Evolutionary conservation across 2,329 filamentous ascomycete genomes (phyloP).

Genomic region (Neoarthrinium moseri): DNA sequence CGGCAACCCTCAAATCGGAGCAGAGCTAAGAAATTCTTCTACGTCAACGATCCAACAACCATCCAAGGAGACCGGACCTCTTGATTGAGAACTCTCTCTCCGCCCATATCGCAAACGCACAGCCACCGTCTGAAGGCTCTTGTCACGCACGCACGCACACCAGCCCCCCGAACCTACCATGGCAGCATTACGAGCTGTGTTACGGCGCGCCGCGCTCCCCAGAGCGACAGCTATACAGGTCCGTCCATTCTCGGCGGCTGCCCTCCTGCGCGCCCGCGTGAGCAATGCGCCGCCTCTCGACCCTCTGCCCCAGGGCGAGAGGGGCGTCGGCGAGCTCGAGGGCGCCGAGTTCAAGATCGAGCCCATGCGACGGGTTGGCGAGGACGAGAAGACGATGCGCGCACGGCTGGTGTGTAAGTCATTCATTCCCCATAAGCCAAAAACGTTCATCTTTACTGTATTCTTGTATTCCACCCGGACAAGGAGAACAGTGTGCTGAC

Average conservation of each 20-base stretch:
- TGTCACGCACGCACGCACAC: too few species aligned
- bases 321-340: constrained; percentile 83
- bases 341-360: constrained; percentile 85
- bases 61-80: too few species aligned
- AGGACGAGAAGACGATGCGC: constrained; percentile 82
- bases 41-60: constrained; percentile 17
- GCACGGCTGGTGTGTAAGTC: constrained; percentile 73
- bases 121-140: too few species aligned
- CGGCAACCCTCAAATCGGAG: constrained; percentile 7
- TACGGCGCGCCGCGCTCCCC: constrained; percentile 6
- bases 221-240: constrained; percentile 9
- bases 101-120: background rate
- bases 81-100: background rate
- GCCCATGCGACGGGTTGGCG: constrained; percentile 80
- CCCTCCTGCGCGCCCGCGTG: constrained; percentile 17
- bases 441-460: constrained; percentile 8
- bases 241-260: constrained; percentile 16
- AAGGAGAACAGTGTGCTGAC: constrained; percentile 12
- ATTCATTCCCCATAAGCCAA: constrained; percentile 14
- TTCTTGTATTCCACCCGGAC: background rate
- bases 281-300: constrained; percentile 26
- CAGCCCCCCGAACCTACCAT: too few species aligned
- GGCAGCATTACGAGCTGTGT: constrained; percentile 9
- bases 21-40: constrained; percentile 13
- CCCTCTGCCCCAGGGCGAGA: constrained; percentile 45